Evolutionary conservation across 116 monocot genomes (phyloP), one percentile per base, ranked within the genome.

Genomic region (Iris pallida): DNA sequence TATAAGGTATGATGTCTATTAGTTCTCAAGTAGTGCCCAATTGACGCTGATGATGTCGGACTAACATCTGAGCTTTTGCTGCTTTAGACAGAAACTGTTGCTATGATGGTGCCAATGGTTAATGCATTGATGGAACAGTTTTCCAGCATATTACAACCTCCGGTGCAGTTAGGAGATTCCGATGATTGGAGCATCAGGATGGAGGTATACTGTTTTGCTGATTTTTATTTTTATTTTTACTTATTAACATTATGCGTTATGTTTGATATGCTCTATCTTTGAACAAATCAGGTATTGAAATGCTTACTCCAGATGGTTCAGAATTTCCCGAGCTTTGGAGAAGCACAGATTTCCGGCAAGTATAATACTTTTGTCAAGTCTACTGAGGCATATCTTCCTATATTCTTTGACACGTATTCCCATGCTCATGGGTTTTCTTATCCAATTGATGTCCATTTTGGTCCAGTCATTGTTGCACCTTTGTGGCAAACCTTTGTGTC

Each of bases 181-280:
- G 92, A 92, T 83, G 97, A 90, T 48, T 97, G 97, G 97, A 82
- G 80, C 81, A 73, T 97, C 46, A 87, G 78, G 58, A 86, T 92
- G 90, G 92, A 92, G 92, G 97, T 97, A 73, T 19, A 55, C 59
- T 17, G 68, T 70, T 53, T 57, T 67, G 67, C 42, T 54, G 17
- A 64, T 30, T n/a, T n/a, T n/a, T 30, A 30, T 30, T 30, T 30
- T 30, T n/a, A 61, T 16, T 43, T 47, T 47, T 40, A 6, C 17
- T n/a, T 54, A 4, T 42, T 15, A 3, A 40, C 42, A 67, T 16
- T 16, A 54, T 67, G 15, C 14, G 16, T 59, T 55, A 47, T 42
- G 20, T 45, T 58, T 76, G 16, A 71, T 57, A 55, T 68, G 16
- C 53, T 42, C 17, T 20, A 11, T 40, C 12, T 18, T 55, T 40